Conservation (phyloP, 768 basidiomycete species). For the Boletus rubescentipes region DNA sequence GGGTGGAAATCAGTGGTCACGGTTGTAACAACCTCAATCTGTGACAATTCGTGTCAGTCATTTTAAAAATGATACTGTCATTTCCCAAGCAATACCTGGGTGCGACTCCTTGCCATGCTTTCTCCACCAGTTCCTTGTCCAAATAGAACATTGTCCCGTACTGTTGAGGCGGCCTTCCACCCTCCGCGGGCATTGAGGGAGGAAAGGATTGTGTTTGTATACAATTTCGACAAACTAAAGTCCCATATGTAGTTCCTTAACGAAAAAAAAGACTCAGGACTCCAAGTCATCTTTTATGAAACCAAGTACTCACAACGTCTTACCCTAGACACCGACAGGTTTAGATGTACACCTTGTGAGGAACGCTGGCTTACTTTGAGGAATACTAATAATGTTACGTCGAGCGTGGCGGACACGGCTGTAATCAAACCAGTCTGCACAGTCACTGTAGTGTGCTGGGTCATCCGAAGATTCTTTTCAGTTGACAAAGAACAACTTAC, state of each 20-base stretch:
- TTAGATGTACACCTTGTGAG: not conserved
- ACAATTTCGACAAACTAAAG: conserved; percentile 27
- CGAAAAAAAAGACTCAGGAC: not conserved
- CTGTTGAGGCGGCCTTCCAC: conserved; percentile 12
- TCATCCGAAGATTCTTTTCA: not conserved
- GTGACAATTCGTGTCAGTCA: not conserved
- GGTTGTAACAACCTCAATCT: conserved; percentile 1
- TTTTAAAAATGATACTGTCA: not conserved
- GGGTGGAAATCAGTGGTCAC: not conserved
- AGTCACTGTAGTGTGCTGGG: conserved; percentile 17
- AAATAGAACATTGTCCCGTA: conserved; percentile 10
- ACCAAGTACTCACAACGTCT: conserved; percentile 1
- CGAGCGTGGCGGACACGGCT: conserved; percentile 9
- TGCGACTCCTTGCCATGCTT: not conserved
- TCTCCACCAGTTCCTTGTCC: not conserved
- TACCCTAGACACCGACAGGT: not conserved
- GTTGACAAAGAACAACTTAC: conserved; percentile 19
- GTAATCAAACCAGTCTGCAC: conserved; percentile 28
- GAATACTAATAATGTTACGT: conserved; percentile 19
- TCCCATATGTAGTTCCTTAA: conserved; percentile 23
- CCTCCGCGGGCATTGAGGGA: conserved; percentile 21
- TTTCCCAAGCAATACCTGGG: conserved; percentile 5
- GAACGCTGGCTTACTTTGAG: conserved; percentile 6
- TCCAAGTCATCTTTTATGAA: not conserved
- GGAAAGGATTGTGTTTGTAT: conserved; percentile 25